phyloP scores from a whole-genome alignment of 768 basidiomycete genomes.

The Panus rudis region DNA sequence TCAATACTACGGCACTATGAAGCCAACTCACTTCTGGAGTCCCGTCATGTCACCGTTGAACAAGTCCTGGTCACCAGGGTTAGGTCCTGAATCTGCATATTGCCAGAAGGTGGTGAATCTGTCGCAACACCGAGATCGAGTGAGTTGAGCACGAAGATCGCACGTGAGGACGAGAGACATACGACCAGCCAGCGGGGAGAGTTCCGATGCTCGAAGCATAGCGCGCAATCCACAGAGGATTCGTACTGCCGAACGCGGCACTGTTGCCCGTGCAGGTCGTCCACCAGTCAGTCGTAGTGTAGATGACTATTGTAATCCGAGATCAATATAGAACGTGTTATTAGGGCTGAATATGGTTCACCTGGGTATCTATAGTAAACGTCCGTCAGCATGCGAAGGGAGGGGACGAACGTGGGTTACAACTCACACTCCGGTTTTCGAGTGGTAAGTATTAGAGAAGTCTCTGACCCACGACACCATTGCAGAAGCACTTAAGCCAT shows the following conservation, averaged over 20 bases:
- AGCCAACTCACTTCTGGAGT: conserved; percentile 31
- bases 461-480: conserved; percentile 62
- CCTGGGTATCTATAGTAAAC: conserved; percentile 32
- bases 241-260: conserved; percentile 38
- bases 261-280: conserved; percentile 56
- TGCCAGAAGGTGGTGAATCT: conserved; percentile 56
- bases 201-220: conserved; percentile 43
- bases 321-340: background rate
- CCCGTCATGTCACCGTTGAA: conserved; percentile 48
- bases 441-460: conserved; percentile 54
- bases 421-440: conserved; percentile 39
- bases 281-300: conserved; percentile 67
- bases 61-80: conserved; percentile 50
- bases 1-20: no score
- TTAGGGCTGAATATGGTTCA: conserved; percentile 10
- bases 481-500: conserved; percentile 39
- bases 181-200: conserved; percentile 55
- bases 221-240: conserved; percentile 57
- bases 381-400: background rate
- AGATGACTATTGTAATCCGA: conserved; percentile 36
- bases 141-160: background rate
- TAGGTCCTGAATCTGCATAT: conserved; percentile 46
- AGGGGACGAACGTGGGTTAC: background rate
- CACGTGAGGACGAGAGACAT: no score
- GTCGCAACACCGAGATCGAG: background rate